Evolutionary conservation across 2,329 filamentous ascomycete genomes (phyloP).

Genomic region (Phoma sp.): DNA sequence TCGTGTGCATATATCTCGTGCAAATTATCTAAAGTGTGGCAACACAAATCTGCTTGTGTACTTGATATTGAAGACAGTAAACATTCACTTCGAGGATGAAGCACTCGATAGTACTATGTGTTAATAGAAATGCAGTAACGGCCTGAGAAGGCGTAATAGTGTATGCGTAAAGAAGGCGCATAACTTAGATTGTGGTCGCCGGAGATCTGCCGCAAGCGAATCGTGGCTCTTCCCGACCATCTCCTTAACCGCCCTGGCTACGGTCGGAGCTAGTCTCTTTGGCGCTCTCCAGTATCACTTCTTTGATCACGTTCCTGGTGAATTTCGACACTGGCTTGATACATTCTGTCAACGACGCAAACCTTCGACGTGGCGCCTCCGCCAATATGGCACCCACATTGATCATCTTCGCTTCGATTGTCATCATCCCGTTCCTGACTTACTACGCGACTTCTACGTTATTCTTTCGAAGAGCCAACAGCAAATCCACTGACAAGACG

Average conservation of each 20-base stretch:
- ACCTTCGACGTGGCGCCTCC: background rate
- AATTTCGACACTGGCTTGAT: background rate
- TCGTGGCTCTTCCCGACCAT: conserved; percentile 7
- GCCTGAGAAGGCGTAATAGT: too few relatives aligned
- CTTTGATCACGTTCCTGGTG: background rate
- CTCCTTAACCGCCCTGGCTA: background rate
- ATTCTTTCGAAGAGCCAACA: conserved; percentile 28
- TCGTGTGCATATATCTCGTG: too few relatives aligned
- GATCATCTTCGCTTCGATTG: conserved; percentile 4
- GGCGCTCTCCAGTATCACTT: background rate
- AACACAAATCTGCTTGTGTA: too few relatives aligned
- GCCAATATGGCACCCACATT: background rate
- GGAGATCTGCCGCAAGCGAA: conserved; percentile 13
- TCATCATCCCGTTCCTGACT: conserved; percentile 29
- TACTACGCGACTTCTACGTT: conserved; percentile 28
- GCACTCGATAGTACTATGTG: too few relatives aligned
- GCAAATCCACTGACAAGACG: conserved; percentile 14
- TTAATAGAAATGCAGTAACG: too few relatives aligned
- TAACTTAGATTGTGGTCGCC: too few relatives aligned
- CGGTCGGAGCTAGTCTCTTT: background rate
- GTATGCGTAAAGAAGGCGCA: too few relatives aligned
- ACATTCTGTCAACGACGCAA: background rate
- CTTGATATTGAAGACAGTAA: too few relatives aligned
- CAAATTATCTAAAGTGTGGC: too few relatives aligned
- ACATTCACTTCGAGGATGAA: too few relatives aligned